These are phyloP conservation scores for Lichtheimia ornata DNA, from an alignment of 371 early-diverging fungal species.

Conservation along the genomic window DNA sequence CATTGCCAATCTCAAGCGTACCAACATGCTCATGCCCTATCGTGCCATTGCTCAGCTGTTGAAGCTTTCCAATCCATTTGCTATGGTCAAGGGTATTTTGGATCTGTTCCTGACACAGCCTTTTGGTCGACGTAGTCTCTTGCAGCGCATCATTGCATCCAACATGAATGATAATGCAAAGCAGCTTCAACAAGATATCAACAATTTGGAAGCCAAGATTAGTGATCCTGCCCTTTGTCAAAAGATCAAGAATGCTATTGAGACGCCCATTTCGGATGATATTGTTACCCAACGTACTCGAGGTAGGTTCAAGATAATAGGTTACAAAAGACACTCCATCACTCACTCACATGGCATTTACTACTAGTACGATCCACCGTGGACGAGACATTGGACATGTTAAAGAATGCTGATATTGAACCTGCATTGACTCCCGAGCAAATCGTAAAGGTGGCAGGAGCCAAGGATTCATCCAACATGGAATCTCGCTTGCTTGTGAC, in stretches of 20 bases:
- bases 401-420: conserved; percentile 39
- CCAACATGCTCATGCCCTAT: conserved; percentile 58
- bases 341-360: not conserved
- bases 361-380: conserved; percentile 10
- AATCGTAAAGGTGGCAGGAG: conserved; percentile 26
- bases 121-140: conserved; percentile 56
- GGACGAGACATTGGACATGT: conserved; percentile 29
- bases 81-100: conserved; percentile 59
- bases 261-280: conserved; percentile 30
- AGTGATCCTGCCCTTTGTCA: conserved; percentile 43
- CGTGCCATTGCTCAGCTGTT: conserved; percentile 51
- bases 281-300: conserved; percentile 4
- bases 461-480: conserved; percentile 10
- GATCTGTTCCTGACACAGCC: conserved; percentile 63
- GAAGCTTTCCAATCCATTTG: conserved; percentile 60
- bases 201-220: conserved; percentile 39
- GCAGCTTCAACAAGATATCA: conserved; percentile 48
- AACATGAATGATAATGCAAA: conserved; percentile 52
- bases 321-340: conserved; percentile 14
- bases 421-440: conserved; percentile 42
- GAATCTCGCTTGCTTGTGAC: conserved; percentile 26
- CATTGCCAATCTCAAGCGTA: conserved; percentile 56
- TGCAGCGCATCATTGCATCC: conserved; percentile 56
- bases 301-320: conserved; percentile 2
- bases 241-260: conserved; percentile 52